Base-by-base conservation (phyloP, 352 stramenopile genomes). In the Phytophthora syringae region DNA sequence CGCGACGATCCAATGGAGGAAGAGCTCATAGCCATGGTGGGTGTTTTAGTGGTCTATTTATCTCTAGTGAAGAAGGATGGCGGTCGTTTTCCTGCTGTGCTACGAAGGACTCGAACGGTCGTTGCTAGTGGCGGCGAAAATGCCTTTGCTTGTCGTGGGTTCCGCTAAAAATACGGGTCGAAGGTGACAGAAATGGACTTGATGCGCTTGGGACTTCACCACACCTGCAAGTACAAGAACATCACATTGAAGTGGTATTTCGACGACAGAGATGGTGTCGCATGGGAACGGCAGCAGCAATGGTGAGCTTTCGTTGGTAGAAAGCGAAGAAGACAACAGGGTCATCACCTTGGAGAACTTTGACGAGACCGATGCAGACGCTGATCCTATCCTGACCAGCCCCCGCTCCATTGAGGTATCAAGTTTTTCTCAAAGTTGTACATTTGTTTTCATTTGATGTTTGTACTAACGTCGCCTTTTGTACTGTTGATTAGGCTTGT, bases 341-440 rank as follows among this genome's bases (percentile, higher is more conserved):
- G 42, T 52, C 21, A 72, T 90, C 50, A 81, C 64, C 13, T 42
- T 93, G 15, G 79, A 89, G 10, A 90, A 93, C 47, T 94, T 93
- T 44, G 74, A 93, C 22, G 72, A 93, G 42, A 74, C 64, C 2
- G 74, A 64, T 37, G 30, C 54, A 0, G 60, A 55, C 47, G 61
- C 67, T 2, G 49, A 69, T 21, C 71, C 76, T 12, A 79, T 92
- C 11, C 24, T 94, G 10, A 88, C 64, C 7, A 94, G 86, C 24
- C 86, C 86, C 11, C 80, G 81, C 20, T 93, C 86, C 0, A 67
- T 94, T 13, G 82, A 75, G 62, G 67, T 75, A 53, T 12, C 9
- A 45, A 45, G n/a, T 24, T 45, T 25, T 45, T 6, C 20, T 10
- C 20, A 45, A 13, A 10, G 2, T n/a, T 1, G n/a, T n/a, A n/a